Conservation (phyloP, 768 basidiomycete species). For the Termitomyces sp. region DNA sequence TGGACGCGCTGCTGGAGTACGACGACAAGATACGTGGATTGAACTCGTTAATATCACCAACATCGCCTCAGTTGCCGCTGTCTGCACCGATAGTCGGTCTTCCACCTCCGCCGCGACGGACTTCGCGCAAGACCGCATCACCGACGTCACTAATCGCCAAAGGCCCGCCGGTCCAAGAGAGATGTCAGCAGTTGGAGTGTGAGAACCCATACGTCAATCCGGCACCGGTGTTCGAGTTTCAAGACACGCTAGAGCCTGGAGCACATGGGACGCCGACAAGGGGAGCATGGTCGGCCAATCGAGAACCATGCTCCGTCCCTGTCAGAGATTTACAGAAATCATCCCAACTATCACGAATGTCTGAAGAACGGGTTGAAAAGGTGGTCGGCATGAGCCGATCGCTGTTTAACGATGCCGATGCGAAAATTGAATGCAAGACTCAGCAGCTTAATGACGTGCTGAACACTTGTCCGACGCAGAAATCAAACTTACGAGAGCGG, state of each 20-base stretch:
- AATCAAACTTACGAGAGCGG: slow-evolving; percentile 11
- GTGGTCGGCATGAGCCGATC: slow-evolving; percentile 14
- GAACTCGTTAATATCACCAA: neutral
- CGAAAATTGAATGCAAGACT: slow-evolving; percentile 2
- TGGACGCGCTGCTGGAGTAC: slow-evolving; percentile 55
- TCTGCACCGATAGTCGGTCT: slow-evolving; percentile 39
- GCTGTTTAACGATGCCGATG: slow-evolving; percentile 5
- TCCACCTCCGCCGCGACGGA: slow-evolving; percentile 43
- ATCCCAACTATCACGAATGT: slow-evolving; percentile 8
- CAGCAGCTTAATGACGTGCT: slow-evolving; percentile 7
- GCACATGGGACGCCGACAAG: slow-evolving; percentile 6
- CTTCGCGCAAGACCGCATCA: slow-evolving; percentile 14
- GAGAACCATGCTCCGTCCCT: slow-evolving; percentile 1
- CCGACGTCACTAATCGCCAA: slow-evolving; percentile 13
- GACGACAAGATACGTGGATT: slow-evolving; percentile 42
- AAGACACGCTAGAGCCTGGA: slow-evolving; percentile 6
- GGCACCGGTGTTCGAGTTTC: slow-evolving; percentile 23
- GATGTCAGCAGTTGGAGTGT: slow-evolving; percentile 1
- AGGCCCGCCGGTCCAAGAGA: slow-evolving; percentile 8
- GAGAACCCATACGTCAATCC: slow-evolving; percentile 45
- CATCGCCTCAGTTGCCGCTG: slow-evolving; percentile 1
- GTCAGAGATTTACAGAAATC: slow-evolving; percentile 2
- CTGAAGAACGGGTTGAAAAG: slow-evolving; percentile 13
- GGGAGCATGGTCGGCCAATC: slow-evolving; percentile 10
- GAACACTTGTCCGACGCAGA: slow-evolving; percentile 1